Conservation (phyloP, 441 rosid species). For the Isatis lusitanica region DNA sequence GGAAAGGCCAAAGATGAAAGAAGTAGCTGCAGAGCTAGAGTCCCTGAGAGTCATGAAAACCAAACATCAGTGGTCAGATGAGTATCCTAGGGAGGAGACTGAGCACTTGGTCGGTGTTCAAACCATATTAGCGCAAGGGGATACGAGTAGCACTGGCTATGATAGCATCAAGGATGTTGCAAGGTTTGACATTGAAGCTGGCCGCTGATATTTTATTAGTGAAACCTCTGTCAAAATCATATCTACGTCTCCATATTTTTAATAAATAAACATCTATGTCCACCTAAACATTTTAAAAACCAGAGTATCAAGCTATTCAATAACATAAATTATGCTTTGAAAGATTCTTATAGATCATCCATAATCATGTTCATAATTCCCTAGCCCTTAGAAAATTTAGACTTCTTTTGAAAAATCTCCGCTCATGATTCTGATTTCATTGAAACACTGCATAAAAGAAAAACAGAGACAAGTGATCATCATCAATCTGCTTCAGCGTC, state of each 20-base stretch:
- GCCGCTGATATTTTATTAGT: constrained; percentile 1
- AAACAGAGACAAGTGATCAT: too few species aligned
- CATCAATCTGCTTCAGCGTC: neutral
- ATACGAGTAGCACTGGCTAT: neutral
- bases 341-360: neutral
- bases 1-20: constrained; percentile 4
- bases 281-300: neutral
- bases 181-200: constrained; percentile 1
- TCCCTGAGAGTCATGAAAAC: neutral
- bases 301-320: neutral
- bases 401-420: too few species aligned
- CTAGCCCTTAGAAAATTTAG: neutral
- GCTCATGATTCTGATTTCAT: too few species aligned
- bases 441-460: too few species aligned
- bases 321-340: neutral
- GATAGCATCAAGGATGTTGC: constrained; percentile 1
- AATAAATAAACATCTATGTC: neutral
- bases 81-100: neutral
- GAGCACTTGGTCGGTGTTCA: neutral
- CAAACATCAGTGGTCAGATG: neutral
- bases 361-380: neutral
- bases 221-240: too few species aligned
- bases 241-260: too few species aligned
- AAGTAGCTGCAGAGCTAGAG: neutral
- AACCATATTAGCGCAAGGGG: neutral